Percentiles rank a stretch among this genome's conserved stretches.
Conservation (phyloP, 1,284 basidiomycete genomes). For the Athelia psychrophila region DNA sequence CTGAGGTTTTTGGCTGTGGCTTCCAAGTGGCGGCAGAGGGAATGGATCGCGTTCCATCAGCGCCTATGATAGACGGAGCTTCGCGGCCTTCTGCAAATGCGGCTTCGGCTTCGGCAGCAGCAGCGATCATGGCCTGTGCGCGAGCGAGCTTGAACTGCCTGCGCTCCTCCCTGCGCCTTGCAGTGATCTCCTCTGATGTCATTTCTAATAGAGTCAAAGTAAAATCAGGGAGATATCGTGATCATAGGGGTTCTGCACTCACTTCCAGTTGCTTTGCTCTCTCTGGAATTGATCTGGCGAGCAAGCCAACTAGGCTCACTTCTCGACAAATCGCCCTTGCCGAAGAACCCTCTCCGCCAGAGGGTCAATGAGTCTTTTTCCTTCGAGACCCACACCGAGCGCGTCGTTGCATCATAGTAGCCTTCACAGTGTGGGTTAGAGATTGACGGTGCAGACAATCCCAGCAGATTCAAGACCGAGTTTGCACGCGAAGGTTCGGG, state of each 20-base stretch:
- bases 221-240: constrained; percentile 1
- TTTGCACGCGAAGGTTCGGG: constrained; percentile 35
- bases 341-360: constrained; percentile 94
- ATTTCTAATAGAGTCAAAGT: constrained; percentile 39
- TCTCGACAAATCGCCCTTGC: constrained; percentile 90
- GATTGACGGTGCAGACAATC: constrained; percentile 44
- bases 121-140: constrained; percentile 72
- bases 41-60: constrained; percentile 43
- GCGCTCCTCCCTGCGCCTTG: constrained; percentile 79
- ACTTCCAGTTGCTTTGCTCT: constrained; percentile 44
- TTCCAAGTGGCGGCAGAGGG: constrained; percentile 80
- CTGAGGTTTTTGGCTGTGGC: constrained; percentile 30
- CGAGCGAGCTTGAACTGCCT: constrained; percentile 91
- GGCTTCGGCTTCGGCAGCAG: constrained; percentile 70
- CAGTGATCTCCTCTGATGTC: constrained; percentile 87
- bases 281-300: constrained; percentile 62
- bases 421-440: constrained; percentile 67
- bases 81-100: constrained; percentile 69
- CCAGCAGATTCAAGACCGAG: constrained; percentile 52
- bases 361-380: constrained; percentile 62
- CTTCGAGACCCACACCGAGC: constrained; percentile 79
- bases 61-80: constrained; percentile 51
- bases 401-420: constrained; percentile 68
- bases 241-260: constrained; percentile 20
- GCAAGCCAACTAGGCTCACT: constrained; percentile 94